Conservation (phyloP, 805 yeast species). For the Tetrapisispora fleetii region DNA sequence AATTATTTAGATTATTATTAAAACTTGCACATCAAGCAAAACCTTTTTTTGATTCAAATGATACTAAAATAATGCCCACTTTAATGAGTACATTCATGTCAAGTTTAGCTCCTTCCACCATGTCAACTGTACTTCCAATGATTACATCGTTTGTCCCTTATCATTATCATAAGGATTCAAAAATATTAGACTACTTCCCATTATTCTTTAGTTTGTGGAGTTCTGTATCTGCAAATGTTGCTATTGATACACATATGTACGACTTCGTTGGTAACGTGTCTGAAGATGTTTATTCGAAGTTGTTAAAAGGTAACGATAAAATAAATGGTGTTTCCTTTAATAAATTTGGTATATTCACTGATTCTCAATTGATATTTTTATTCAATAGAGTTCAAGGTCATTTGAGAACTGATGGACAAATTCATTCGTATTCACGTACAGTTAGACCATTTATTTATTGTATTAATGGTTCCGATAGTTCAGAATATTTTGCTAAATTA, state of each 20-base stretch:
- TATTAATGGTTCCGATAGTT: slow-evolving; percentile 40
- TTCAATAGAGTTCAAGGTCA: slow-evolving; percentile 43
- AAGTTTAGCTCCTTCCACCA: slow-evolving; percentile 42
- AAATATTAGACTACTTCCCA: slow-evolving; percentile 48
- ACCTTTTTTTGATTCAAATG: slow-evolving; percentile 37
- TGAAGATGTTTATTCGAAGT: slow-evolving; percentile 32
- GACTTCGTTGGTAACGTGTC: slow-evolving; percentile 53
- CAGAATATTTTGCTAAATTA: slow-evolving; percentile 40
- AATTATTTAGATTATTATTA: slow-evolving; percentile 38
- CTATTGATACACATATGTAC: slow-evolving; percentile 52
- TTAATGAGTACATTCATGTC: slow-evolving; percentile 42
- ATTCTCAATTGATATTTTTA: slow-evolving; percentile 47
- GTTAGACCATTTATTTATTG: slow-evolving; percentile 44
- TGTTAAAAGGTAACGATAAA: slow-evolving; percentile 12
- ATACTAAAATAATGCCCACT: slow-evolving; percentile 33
- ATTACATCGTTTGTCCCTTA: slow-evolving; percentile 46
- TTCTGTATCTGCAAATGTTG: slow-evolving; percentile 35
- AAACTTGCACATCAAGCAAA: slow-evolving; percentile 45
- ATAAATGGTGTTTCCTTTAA: slow-evolving; percentile 29
- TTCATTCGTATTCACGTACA: slow-evolving; percentile 35
- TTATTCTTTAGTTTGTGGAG: slow-evolving; percentile 65
- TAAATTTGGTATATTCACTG: slow-evolving; percentile 51
- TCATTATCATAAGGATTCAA: slow-evolving; percentile 25
- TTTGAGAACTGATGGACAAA: slow-evolving; percentile 28
- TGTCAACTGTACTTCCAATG: slow-evolving; percentile 40